Base-by-base conservation (phyloP, 805 yeast species). In the Yarrowia sp. region DNA sequence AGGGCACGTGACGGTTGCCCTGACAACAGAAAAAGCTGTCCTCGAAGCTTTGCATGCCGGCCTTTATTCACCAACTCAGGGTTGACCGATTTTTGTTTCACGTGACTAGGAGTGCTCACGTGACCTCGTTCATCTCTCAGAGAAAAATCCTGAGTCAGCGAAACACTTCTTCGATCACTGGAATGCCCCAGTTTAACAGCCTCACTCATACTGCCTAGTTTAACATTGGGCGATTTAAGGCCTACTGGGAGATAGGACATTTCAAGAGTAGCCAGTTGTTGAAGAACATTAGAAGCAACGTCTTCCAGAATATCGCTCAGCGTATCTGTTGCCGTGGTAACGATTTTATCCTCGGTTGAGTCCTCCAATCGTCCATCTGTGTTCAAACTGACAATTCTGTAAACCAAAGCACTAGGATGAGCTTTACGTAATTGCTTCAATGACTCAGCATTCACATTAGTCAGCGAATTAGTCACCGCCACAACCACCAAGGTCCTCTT, bases 1-100 rank as follows among this genome's bases (percentile, higher is more conserved):
- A 92, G 73, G 0, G 98, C 96, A 65, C 86, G 89, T 14, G 80
- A 73, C 50, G 88, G 80, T 63, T 89, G 84, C 0, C 99, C 99
- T 0, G 97, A 88, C 53, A 95, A 75, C 13, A 95, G 77, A 71
- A 84, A 86, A 69, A 93, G 43, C 8, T 42, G 65, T 4, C 42
- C 65, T 14, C 44, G 44, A 8, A 61, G 66, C 43, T 60, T 61
- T 13, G 47, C 65, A 18, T 64, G 66, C 8, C 65, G 44, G 8
- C 57, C 50, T n/a, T 44, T 38, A 35, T 58, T 58, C 10, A 58
- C 22, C 4, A 43, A 43, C 51, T 58, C 51, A 10, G 64, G 61
- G 8, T 39, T 39, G 4, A 58, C 51, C 1, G 62, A 51, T 17
- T 31, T 61, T 28, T 32, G n/a, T 33, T 32, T 47, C 2, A 22